Evolutionary conservation across 768 basidiomycete genomes (phyloP).

Genomic region (Tylopilus subfusipes): DNA sequence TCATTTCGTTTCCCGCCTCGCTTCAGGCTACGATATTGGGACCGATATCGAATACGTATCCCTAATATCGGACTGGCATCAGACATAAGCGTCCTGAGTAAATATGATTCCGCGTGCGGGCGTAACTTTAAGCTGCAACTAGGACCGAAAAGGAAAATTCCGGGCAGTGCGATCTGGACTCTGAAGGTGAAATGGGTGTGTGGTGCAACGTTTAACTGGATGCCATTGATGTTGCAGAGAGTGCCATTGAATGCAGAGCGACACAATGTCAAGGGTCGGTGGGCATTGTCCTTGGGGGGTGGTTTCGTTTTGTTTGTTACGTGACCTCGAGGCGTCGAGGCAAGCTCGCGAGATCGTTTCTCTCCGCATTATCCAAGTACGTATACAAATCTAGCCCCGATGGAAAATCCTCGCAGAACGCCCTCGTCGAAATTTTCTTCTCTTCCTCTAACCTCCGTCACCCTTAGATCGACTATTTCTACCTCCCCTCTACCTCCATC

Average conservation of each 20-base stretch:
- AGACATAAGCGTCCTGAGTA: slow-evolving; percentile 17
- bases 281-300: slow-evolving; percentile 10
- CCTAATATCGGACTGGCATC: slow-evolving; percentile 19
- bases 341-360: slow-evolving; percentile 14
- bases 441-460: slow-evolving; percentile 2
- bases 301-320: slow-evolving; percentile 7
- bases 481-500: slow-evolving; percentile 12
- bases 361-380: slow-evolving; percentile 29
- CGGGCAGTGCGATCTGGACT: background rate
- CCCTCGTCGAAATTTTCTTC: background rate
- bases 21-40: slow-evolving; percentile 18
- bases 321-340: slow-evolving; percentile 30
- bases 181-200: background rate
- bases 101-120: background rate
- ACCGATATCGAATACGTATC: slow-evolving; percentile 19
- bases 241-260: background rate
- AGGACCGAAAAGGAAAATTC: slow-evolving; percentile 13
- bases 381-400: too few species aligned
- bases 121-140: slow-evolving; percentile 18
- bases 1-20: slow-evolving; percentile 14
- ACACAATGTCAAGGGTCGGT: background rate
- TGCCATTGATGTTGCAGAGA: background rate
- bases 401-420: slow-evolving; percentile 22
- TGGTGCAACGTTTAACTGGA: background rate
- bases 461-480: slow-evolving; percentile 14